Percentiles rank a stretch among this genome's conserved stretches.
These are phyloP conservation scores for Cordia subcordata DNA, from an alignment of 257 asterid species.

Conservation along the genomic window DNA sequence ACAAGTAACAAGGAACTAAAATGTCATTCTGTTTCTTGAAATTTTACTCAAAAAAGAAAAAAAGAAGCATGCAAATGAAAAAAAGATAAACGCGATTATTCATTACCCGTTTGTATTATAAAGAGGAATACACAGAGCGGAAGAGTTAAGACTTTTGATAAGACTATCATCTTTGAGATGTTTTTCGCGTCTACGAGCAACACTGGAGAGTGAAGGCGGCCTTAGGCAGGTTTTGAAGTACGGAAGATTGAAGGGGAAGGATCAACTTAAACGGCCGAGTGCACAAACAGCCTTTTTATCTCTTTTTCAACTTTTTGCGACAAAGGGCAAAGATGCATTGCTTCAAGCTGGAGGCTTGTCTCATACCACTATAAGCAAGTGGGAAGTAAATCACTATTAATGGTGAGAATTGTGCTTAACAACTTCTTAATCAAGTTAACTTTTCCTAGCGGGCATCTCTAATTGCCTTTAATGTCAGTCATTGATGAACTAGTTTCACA, in stretches of 20 bases:
- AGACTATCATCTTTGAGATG: constrained; percentile 29
- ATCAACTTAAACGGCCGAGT: background rate
- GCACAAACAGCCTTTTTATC: constrained; percentile 6
- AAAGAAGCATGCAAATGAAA: background rate
- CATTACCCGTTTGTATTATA: constrained; percentile 1
- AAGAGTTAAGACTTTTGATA: constrained; percentile 16
- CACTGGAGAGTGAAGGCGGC: constrained; percentile 3
- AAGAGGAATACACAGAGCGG: constrained; percentile 29
- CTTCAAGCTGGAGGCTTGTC: constrained; percentile 44
- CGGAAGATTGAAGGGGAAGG: background rate
- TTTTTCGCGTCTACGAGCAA: background rate
- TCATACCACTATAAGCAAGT: constrained; percentile 1
- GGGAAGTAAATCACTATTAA: background rate
- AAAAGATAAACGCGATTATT: background rate
- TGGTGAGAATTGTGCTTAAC: background rate
- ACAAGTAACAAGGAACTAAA: background rate
- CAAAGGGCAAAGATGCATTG: constrained; percentile 47
- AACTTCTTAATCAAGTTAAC: background rate
- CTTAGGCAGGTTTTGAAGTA: constrained; percentile 23
- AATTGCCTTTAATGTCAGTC: background rate
- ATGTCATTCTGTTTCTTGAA: background rate
- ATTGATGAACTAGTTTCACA: background rate
- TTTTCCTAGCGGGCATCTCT: background rate
- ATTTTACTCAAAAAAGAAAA: background rate
- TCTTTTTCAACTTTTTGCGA: constrained; percentile 16